These are phyloP conservation scores for Trichoderma sp. DNA, from an alignment of 2,329 filamentous ascomycete genomes.

Conservation along the genomic window DNA sequence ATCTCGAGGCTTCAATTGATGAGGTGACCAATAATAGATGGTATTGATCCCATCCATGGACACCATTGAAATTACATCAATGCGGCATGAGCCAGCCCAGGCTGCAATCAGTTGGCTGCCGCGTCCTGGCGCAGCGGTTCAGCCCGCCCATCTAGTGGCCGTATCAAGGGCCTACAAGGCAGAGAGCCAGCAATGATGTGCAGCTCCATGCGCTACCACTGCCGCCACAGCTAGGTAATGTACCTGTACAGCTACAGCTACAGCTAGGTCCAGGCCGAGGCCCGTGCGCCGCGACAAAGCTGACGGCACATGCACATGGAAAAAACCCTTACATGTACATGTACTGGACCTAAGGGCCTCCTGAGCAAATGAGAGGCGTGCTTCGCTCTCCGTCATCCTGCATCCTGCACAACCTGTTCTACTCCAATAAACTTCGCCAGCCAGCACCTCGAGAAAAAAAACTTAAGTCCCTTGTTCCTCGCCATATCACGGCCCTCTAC, in stretches of 20 bases:
- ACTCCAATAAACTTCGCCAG: conserved; percentile 15
- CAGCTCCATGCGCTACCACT: neutral
- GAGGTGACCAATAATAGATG: neutral
- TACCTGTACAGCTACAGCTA: neutral
- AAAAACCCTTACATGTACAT: neutral
- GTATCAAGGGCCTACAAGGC: neutral
- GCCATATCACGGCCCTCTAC: conserved; percentile 14
- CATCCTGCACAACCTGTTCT: conserved; percentile 16
- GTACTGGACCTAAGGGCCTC: conserved; percentile 14
- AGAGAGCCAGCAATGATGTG: conserved; percentile 6
- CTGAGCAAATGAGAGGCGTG: conserved; percentile 13
- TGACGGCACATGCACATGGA: neutral
- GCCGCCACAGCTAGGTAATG: neutral
- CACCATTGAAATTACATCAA: neutral
- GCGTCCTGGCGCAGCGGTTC: neutral
- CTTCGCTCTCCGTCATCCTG: conserved; percentile 19
- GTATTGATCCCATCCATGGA: neutral
- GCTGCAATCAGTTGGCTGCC: neutral
- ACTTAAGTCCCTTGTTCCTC: neutral
- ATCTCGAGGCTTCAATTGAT: neutral
- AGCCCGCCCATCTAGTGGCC: conserved; percentile 1
- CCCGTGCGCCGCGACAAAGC: neutral
- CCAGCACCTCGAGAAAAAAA: conserved; percentile 4
- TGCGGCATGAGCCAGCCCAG: neutral
- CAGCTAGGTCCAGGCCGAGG: neutral